phyloP scores from a whole-genome alignment of 2,329 filamentous ascomycete species.

The Periconia sp. region DNA sequence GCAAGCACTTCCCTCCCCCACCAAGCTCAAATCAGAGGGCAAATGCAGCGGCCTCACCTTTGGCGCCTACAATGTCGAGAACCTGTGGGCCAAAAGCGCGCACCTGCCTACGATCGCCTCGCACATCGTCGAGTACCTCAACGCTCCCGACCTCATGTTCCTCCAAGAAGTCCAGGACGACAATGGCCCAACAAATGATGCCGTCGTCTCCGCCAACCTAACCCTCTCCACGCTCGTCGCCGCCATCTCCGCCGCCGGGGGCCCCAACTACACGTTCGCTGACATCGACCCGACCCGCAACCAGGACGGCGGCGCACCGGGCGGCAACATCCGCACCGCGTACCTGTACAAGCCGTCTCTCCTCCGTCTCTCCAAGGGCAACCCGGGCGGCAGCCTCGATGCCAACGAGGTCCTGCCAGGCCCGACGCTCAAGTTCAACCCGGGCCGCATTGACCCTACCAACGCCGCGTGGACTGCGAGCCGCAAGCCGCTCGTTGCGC shows the following conservation, averaged over 20 bases:
- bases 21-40: conserved; percentile 57
- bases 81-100: conserved; percentile 59
- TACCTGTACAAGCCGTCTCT: conserved; percentile 68
- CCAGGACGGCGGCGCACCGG: conserved; percentile 66
- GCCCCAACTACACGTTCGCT: conserved; percentile 59
- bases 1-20: conserved; percentile 53
- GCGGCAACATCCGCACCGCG: conserved; percentile 71
- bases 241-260: conserved; percentile 55
- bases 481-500: conserved; percentile 68
- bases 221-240: conserved; percentile 60
- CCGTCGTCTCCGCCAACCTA: conserved; percentile 57
- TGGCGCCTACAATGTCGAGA: conserved; percentile 71
- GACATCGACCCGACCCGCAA: conserved; percentile 63
- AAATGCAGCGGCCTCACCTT: conserved; percentile 64
- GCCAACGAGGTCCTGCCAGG: conserved; percentile 61
- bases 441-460: conserved; percentile 65
- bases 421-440: conserved; percentile 66
- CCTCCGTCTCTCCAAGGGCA: conserved; percentile 61
- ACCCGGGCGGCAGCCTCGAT: conserved; percentile 57
- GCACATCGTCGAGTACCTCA: conserved; percentile 67
- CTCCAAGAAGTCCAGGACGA: conserved; percentile 73
- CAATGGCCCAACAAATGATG: conserved; percentile 63
- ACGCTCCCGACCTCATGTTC: conserved; percentile 66
- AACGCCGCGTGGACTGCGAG: conserved; percentile 62
- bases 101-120: conserved; percentile 61